Evolutionary conservation across 306 rosid genomes (phyloP), one percentile per base, ranked within the genome.

Genomic region (Delonix regia): DNA sequence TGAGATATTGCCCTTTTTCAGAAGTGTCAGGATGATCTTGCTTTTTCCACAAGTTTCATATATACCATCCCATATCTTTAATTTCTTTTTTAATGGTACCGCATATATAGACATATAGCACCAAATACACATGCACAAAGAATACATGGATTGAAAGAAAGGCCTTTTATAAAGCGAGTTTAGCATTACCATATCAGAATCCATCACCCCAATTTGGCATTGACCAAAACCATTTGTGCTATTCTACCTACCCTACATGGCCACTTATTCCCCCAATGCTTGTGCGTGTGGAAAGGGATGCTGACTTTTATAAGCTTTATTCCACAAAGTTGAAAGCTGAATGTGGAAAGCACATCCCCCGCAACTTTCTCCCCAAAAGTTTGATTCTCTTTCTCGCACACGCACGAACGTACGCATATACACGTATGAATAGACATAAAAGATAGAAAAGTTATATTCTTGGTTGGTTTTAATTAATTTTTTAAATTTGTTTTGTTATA

Each of bases 281-380:
- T 57, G 12, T 1, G 4, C 2, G 41, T 25, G 36, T 25, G 13
- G 41, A 24, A 39, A 57, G n/a, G n/a, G n/a, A n/a, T n/a, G n/a
- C n/a, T n/a, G n/a, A n/a, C n/a, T 30, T 7, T 4, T 14, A 45
- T 25, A 11, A 53, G 10, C 60, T 30, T 63, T 76, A 51, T 62
- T 75, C 81, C 61, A 69, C 73, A 38, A 36, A 61, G 57, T 44
- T 56, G 18, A 18, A 56, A 22, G 45, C 55, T 67, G 38, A 77
- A 76, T 30, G 68, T 15, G 41, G 19, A 75, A 36, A 21, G 61
- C 52, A 36, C 30, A 19, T n/a, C 30, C 12, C 34, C 48, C 10
- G 12, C 3, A 12, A 7, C 34, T 60, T 38, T 53, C 39, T 4
- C 7, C 27, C 27, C n/a, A 27, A 56, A 68, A 77, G 67, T 64